phyloP scores from a whole-genome alignment of 345 rosid genomes.

The Rhodomyrtus tomentosa region DNA sequence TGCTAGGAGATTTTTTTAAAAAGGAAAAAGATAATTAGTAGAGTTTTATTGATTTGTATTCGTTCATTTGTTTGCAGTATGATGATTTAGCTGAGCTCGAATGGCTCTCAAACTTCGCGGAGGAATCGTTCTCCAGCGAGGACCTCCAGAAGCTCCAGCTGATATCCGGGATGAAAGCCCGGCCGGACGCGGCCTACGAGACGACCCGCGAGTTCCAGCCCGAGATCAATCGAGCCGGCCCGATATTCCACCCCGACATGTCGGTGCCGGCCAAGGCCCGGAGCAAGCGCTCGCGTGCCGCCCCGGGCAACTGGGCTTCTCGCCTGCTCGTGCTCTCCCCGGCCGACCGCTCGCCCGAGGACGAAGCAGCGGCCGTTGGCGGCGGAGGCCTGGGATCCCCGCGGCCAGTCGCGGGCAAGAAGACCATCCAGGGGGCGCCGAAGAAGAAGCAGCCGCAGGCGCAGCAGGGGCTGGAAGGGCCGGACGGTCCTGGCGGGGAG shows the following conservation, averaged over 20 bases:
- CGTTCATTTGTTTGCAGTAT: slow-evolving; percentile 20
- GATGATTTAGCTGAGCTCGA: slow-evolving; percentile 96
- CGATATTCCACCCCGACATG: slow-evolving; percentile 44
- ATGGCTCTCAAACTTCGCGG: slow-evolving; percentile 92
- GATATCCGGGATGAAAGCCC: slow-evolving; percentile 59
- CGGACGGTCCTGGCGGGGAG: slow-evolving; percentile 11
- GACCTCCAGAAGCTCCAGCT: slow-evolving; percentile 75
- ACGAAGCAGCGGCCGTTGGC: background rate
- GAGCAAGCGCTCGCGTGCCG: slow-evolving; percentile 88
- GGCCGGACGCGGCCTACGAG: slow-evolving; percentile 37
- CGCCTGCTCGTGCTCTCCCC: slow-evolving; percentile 50
- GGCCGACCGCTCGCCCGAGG: slow-evolving; percentile 21
- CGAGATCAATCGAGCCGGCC: slow-evolving; percentile 1
- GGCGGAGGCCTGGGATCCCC: background rate
- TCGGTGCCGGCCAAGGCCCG: slow-evolving; percentile 90
- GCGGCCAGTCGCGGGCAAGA: slow-evolving; percentile 13
- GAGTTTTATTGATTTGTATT: background rate
- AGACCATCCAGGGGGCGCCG: slow-evolving; percentile 8
- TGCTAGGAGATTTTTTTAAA: background rate
- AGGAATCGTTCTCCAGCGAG: slow-evolving; percentile 91
- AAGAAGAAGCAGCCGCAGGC: slow-evolving; percentile 38
- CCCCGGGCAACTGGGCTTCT: slow-evolving; percentile 78
- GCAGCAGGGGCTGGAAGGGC: slow-evolving; percentile 1
- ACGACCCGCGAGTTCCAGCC: slow-evolving; percentile 20
- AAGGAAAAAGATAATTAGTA: background rate